These are phyloP conservation scores for Strigomonas culicis DNA, from an alignment of 208 protist genomes.

Conservation along the genomic window DNA sequence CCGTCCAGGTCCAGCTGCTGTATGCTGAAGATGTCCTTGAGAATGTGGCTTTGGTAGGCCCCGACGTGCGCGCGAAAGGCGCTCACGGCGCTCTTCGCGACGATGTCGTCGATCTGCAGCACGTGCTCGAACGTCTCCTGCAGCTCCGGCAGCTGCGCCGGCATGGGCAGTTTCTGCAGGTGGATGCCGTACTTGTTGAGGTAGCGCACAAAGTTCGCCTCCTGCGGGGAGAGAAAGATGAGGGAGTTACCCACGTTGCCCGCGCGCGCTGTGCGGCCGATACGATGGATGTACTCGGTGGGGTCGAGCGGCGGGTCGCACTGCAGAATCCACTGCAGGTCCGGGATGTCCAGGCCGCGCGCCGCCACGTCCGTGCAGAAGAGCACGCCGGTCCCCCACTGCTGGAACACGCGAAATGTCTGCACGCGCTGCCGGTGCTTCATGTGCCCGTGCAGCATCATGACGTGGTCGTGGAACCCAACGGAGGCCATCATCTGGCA, in stretches of 20 bases:
- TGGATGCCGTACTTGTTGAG: slow-evolving; percentile 77
- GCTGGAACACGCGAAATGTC: slow-evolving; percentile 87
- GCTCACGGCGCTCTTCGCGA: slow-evolving; percentile 87
- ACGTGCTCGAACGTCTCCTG: slow-evolving; percentile 88
- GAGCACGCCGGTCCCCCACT: slow-evolving; percentile 85
- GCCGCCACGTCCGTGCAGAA: slow-evolving; percentile 96
- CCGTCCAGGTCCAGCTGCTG: slow-evolving; percentile 89
- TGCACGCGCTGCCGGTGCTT: slow-evolving; percentile 93
- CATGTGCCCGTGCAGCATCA: slow-evolving; percentile 96
- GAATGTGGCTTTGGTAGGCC: slow-evolving; percentile 92
- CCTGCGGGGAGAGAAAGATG: slow-evolving; percentile 92
- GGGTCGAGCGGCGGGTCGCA: slow-evolving; percentile 96
- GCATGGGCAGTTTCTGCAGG: slow-evolving; percentile 73
- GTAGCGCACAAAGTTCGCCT: slow-evolving; percentile 88
- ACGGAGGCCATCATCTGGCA: slow-evolving; percentile 98
- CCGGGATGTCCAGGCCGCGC: slow-evolving; percentile 94
- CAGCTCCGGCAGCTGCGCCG: slow-evolving; percentile 62
- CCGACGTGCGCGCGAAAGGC: slow-evolving; percentile 91
- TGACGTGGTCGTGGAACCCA: slow-evolving; percentile 95
- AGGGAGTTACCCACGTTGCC: slow-evolving; percentile 90
- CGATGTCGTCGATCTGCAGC: slow-evolving; percentile 79
- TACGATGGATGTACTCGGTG: slow-evolving; percentile 96
- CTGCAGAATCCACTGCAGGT: slow-evolving; percentile 97
- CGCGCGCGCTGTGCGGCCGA: slow-evolving; percentile 95
- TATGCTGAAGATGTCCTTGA: slow-evolving; percentile 93